Percentiles rank a stretch among this genome's conserved stretches.
These are phyloP conservation scores for Taiozyma sp. DNA, from an alignment of 1,139 yeast species.

Conservation along the genomic window DNA sequence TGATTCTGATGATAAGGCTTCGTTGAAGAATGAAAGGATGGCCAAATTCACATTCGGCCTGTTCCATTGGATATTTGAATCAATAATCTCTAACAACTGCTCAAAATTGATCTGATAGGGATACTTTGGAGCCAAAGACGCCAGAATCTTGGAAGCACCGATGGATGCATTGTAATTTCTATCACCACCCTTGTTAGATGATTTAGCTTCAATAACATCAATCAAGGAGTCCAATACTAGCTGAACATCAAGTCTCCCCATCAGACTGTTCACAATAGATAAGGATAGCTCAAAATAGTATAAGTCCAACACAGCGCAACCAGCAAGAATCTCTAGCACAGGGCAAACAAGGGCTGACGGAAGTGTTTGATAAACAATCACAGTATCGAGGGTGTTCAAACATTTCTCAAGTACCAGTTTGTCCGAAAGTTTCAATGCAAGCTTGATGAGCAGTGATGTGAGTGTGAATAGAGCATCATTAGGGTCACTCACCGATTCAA, in stretches of 20 bases:
- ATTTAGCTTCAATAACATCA: slow-evolving; percentile 29
- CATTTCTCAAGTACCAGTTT: slow-evolving; percentile 36
- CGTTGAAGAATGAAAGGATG: slow-evolving; percentile 32
- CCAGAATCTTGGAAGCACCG: slow-evolving; percentile 38
- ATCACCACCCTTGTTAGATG: slow-evolving; percentile 7
- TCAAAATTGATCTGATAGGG: slow-evolving; percentile 14
- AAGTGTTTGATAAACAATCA: slow-evolving; percentile 43
- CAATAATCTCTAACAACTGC: slow-evolving; percentile 28
- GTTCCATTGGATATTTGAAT: slow-evolving; percentile 26
- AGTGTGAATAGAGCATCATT: slow-evolving; percentile 31
- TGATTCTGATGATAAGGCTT: slow-evolving; percentile 29
- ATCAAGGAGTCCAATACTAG: slow-evolving; percentile 33
- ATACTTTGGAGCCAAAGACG: slow-evolving; percentile 18
- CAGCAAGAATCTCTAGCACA: slow-evolving; percentile 45
- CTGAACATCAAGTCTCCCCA: slow-evolving; percentile 33
- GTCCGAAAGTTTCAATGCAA: slow-evolving; percentile 42
- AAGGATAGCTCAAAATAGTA: slow-evolving; percentile 36
- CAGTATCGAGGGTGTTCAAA: slow-evolving; percentile 42
- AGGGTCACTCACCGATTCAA: background rate
- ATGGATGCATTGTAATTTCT: slow-evolving; percentile 37
- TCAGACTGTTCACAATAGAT: slow-evolving; percentile 33
- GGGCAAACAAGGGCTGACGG: slow-evolving; percentile 38
- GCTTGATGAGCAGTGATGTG: slow-evolving; percentile 32
- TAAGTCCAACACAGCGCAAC: slow-evolving; percentile 37
- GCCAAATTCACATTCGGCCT: slow-evolving; percentile 33